Evolutionary conservation across 176 grass and related monocot genomes (phyloP).

Genomic region (Thalia dealbata): DNA sequence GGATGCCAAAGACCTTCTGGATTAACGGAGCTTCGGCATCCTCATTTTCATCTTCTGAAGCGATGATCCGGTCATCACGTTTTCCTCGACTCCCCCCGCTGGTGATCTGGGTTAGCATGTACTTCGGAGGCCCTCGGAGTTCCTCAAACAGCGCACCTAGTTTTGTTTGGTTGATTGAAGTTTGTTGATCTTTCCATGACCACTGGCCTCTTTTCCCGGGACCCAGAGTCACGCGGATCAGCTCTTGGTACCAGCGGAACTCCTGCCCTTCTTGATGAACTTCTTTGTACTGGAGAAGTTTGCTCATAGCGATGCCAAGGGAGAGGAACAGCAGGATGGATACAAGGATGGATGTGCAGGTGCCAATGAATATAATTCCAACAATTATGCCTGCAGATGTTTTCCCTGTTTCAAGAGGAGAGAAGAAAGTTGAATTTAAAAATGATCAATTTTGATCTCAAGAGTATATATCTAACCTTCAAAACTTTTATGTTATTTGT

Average conservation of each 20-base stretch:
- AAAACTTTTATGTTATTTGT: not conserved
- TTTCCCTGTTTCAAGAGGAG: conserved; percentile 28
- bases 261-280: conserved; percentile 50
- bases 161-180: conserved; percentile 33
- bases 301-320: conserved; percentile 66
- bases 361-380: conserved; percentile 41
- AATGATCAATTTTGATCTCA: not conserved
- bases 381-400: conserved; percentile 33
- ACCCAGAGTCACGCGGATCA: conserved; percentile 46
- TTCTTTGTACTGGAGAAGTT: conserved; percentile 75
- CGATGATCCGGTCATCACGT: conserved; percentile 45
- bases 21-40: conserved; percentile 52
- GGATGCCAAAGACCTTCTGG: conserved; percentile 62
- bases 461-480: not conserved
- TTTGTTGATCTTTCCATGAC: conserved; percentile 53
- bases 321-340: conserved; percentile 64
- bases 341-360: conserved; percentile 42
- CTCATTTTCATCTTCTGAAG: conserved; percentile 67
- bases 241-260: conserved; percentile 64
- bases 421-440: not conserved
- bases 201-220: conserved; percentile 73
- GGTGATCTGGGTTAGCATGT: conserved; percentile 55
- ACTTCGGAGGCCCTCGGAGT: conserved; percentile 73
- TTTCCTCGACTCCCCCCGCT: conserved; percentile 18
- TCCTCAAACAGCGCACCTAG: conserved; percentile 82